These are phyloP conservation scores for Boletus vermiculosoides DNA, from an alignment of 768 basidiomycete genomes.

Conservation along the genomic window DNA sequence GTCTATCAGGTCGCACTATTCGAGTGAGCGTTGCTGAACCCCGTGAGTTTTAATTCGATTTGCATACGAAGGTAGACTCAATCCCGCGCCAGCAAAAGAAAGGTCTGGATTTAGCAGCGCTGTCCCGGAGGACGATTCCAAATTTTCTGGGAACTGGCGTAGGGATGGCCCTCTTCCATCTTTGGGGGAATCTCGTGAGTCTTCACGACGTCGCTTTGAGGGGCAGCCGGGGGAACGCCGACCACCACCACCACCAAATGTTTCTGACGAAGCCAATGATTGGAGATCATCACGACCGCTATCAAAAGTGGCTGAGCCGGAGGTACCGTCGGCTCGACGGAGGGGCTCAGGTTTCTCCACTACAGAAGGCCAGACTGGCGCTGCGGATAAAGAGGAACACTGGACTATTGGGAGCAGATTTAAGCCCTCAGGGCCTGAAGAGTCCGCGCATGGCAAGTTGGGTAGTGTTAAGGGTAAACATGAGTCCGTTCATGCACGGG, in stretches of 20 bases:
- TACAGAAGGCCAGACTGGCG: slow-evolving; percentile 41
- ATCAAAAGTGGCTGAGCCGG: slow-evolving; percentile 44
- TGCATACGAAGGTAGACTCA: slow-evolving; percentile 8
- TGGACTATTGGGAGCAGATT: slow-evolving; percentile 80
- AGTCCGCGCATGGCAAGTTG: slow-evolving; percentile 41
- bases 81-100: slow-evolving; percentile 64
- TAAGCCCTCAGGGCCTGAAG: slow-evolving; percentile 48
- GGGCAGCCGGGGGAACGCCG: slow-evolving; percentile 44
- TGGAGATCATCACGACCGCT: slow-evolving; percentile 64
- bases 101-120: slow-evolving; percentile 54
- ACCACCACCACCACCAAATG: slow-evolving; percentile 42
- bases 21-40: slow-evolving; percentile 96
- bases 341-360: slow-evolving; percentile 57
- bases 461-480: slow-evolving; percentile 49
- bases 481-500: slow-evolving; percentile 55
- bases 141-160: slow-evolving; percentile 84
- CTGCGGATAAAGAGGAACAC: slow-evolving; percentile 75
- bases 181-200: slow-evolving; percentile 55
- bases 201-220: slow-evolving; percentile 68
- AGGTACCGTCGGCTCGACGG: slow-evolving; percentile 48
- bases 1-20: slow-evolving; percentile 73
- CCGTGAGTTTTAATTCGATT: slow-evolving; percentile 55
- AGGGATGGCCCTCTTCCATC: slow-evolving; percentile 85
- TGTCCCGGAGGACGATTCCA: slow-evolving; percentile 64
- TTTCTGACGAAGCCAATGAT: slow-evolving; percentile 62